Evolutionary conservation across 768 basidiomycete genomes (phyloP).

Genomic region (Porpolomopsis calyptriformis): DNA sequence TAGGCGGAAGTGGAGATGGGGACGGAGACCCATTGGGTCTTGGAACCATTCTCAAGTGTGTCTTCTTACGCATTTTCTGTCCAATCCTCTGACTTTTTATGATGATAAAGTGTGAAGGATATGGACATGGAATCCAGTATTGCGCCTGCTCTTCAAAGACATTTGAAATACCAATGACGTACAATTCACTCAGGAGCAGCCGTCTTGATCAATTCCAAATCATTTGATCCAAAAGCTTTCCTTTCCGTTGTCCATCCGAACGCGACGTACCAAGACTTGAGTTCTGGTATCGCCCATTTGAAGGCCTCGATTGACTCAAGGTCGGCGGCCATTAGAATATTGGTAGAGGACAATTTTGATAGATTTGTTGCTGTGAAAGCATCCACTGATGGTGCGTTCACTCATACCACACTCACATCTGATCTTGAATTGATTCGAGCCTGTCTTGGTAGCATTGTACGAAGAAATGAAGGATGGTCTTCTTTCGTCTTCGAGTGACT

Average conservation of each 20-base stretch:
- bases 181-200: conserved; percentile 37
- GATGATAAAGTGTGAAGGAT: conserved; percentile 40
- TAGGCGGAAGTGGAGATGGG: conserved; percentile 29
- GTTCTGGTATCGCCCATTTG: conserved; percentile 63
- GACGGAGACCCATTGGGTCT: conserved; percentile 77
- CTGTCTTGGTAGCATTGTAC: conserved; percentile 52
- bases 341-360: conserved; percentile 98
- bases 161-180: neutral
- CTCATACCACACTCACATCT: conserved; percentile 1
- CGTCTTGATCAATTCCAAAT: conserved; percentile 80
- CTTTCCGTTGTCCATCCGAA: conserved; percentile 87
- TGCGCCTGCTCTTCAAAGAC: conserved; percentile 19
- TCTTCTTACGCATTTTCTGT: conserved; percentile 8
- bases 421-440: neutral
- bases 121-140: conserved; percentile 76
- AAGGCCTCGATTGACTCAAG: conserved; percentile 77
- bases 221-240: conserved; percentile 93
- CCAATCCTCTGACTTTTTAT: neutral
- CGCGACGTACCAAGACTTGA: conserved; percentile 88
- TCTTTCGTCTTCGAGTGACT: conserved; percentile 64
- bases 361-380: conserved; percentile 96
- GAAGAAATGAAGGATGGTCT: conserved; percentile 90
- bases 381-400: conserved; percentile 73
- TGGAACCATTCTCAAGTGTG: conserved; percentile 52
- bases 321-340: conserved; percentile 85